phyloP scores from a whole-genome alignment of 768 basidiomycete species.

The Galerina marginata region DNA sequence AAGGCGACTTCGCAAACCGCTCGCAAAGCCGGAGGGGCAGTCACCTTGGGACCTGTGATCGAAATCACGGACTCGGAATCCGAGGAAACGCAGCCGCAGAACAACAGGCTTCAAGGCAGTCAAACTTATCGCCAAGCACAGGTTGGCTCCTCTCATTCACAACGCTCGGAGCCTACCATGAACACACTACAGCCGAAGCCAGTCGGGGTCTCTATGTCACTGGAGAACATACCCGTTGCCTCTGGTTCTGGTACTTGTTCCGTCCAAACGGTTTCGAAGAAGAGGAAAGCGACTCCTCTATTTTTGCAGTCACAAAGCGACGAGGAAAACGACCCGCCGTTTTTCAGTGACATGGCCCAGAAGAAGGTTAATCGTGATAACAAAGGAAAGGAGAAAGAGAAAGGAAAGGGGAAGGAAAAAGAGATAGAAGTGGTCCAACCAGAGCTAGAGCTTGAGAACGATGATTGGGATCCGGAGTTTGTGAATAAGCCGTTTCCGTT shows the following conservation, averaged over 20 bases:
- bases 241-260: conserved; percentile 16
- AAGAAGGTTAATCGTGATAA: not conserved
- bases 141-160: conserved; percentile 4
- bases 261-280: not conserved
- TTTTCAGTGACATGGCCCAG: not conserved
- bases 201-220: conserved; percentile 6
- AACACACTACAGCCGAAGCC: not conserved
- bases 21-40: not conserved
- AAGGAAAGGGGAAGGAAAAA: conserved; percentile 18
- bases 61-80: conserved; percentile 59
- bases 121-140: not conserved
- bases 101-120: not conserved
- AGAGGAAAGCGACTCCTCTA: conserved; percentile 19
- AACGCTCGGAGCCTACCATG: not conserved
- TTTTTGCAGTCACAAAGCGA: conserved; percentile 39
- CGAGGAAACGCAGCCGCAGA: conserved; percentile 26
- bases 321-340: conserved; percentile 39
- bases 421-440: not conserved
- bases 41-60: conserved; percentile 38
- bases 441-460: not conserved
- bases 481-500: conserved; percentile 3
- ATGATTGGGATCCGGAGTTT: conserved; percentile 13
- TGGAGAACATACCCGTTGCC: conserved; percentile 16
- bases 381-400: conserved; percentile 8
- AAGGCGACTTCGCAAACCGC: conserved; percentile 7